A percentile compares a stretch with the other conserved stretches of the same genome.
Conservation (phyloP, 345 rosid species). For the Noccaea bulbosa region DNA sequence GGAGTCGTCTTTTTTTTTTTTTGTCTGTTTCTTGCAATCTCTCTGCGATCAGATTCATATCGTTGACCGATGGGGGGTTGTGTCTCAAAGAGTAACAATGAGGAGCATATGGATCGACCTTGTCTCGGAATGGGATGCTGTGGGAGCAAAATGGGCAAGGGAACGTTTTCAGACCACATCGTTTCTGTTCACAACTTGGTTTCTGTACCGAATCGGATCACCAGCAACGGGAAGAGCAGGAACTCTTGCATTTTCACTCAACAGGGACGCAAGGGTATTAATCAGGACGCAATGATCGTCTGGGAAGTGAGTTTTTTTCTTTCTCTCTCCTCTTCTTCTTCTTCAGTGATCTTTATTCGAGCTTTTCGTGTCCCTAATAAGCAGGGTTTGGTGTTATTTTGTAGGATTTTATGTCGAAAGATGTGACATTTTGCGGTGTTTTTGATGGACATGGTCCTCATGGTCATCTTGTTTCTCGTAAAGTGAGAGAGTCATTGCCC, state of each 20-base stretch:
- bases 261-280: slow-evolving; percentile 96
- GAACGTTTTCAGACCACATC: slow-evolving; percentile 69
- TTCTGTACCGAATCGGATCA: slow-evolving; percentile 75
- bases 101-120: slow-evolving; percentile 58
- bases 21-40: slow-evolving; percentile 21
- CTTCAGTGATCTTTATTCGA: slow-evolving; percentile 19
- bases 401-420: slow-evolving; percentile 92
- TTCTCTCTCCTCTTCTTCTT: slow-evolving; percentile 29
- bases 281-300: slow-evolving; percentile 97
- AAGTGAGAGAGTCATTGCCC: slow-evolving; percentile 92
- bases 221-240: slow-evolving; percentile 79
- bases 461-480: slow-evolving; percentile 97
- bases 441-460: slow-evolving; percentile 99
- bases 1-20: slow-evolving; percentile 38
- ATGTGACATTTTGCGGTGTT: slow-evolving; percentile 88
- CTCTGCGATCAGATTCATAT: slow-evolving; percentile 45
- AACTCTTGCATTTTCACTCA: slow-evolving; percentile 92
- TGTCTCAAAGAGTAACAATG: slow-evolving; percentile 80
- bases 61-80: slow-evolving; percentile 82
- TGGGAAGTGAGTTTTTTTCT: slow-evolving; percentile 84
- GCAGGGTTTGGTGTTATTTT: slow-evolving; percentile 25
- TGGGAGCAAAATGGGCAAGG: slow-evolving; percentile 70
- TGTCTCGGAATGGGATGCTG: slow-evolving; percentile 68
- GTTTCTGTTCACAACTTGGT: slow-evolving; percentile 67
- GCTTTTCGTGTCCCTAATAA: slow-evolving; percentile 10